Evolutionary conservation across 805 yeast genomes (phyloP).

Genomic region (Candida easanensis): DNA sequence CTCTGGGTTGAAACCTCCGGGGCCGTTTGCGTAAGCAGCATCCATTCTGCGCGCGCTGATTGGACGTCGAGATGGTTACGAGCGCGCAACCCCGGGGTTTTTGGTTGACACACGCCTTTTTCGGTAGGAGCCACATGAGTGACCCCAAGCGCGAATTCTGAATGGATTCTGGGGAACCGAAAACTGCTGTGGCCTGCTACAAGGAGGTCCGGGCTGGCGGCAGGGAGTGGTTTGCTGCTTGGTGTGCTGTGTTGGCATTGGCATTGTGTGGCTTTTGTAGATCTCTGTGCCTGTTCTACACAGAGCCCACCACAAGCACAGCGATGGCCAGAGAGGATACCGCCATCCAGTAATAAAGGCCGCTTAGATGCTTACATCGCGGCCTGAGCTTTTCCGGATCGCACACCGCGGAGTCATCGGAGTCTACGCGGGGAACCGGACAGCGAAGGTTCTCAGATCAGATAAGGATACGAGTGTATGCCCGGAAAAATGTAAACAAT

Average conservation of each 20-base stretch:
- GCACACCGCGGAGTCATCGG: slow-evolving; percentile 6
- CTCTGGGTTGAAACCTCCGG: slow-evolving; percentile 8
- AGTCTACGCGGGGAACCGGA: slow-evolving; percentile 8
- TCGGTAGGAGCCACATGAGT: slow-evolving; percentile 3
- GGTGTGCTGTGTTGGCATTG: background rate
- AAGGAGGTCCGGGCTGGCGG: background rate
- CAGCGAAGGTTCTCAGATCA: background rate
- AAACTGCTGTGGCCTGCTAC: no score
- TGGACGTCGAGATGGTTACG: slow-evolving; percentile 8
- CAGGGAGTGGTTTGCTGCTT: background rate
- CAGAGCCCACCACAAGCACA: no score
- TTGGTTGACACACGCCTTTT: background rate
- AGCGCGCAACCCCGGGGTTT: slow-evolving; percentile 1
- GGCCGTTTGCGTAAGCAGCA: slow-evolving; percentile 15
- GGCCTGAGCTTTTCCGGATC: background rate
- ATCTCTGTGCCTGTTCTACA: no score
- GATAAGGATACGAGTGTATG: background rate
- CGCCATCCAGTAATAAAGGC: no score
- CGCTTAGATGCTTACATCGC: no score
- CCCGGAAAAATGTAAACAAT: no score
- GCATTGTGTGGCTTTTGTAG: no score
- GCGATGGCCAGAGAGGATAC: no score
- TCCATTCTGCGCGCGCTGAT: slow-evolving; percentile 13
- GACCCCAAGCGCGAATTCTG: background rate
- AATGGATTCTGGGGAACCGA: no score